Evolutionary conservation across 2,329 filamentous ascomycete species (phyloP).

Genomic region (Fusarium xylarioides): DNA sequence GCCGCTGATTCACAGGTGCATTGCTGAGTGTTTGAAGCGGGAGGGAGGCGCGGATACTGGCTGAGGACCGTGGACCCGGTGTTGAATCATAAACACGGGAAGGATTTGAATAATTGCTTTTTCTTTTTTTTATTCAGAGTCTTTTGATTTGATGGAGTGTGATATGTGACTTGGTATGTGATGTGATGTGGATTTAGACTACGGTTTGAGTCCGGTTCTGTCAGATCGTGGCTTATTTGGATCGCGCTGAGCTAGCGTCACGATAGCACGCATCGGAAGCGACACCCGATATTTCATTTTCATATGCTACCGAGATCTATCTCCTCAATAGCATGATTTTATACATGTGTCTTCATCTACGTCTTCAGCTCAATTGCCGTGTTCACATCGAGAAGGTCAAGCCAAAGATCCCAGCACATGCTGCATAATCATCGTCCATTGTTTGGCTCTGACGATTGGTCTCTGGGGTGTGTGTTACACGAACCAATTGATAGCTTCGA

Average conservation of each 20-base stretch:
- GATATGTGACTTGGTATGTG: neutral
- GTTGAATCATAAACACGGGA: neutral
- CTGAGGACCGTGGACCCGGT: neutral
- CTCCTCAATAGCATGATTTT: neutral
- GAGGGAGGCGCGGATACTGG: neutral
- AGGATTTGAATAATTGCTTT: neutral
- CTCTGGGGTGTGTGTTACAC: neutral
- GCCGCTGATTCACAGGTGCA: neutral
- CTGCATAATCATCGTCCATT: neutral
- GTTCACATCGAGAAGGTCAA: neutral
- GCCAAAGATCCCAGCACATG: constrained; percentile 5
- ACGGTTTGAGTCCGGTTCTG: neutral
- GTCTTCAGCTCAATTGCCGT: neutral
- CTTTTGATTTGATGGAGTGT: neutral
- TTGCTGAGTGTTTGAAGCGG: neutral
- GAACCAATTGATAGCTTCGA: neutral
- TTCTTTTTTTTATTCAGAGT: neutral
- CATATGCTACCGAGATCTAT: neutral
- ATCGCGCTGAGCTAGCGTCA: neutral
- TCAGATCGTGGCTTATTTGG: neutral
- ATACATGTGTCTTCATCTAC: neutral
- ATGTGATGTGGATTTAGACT: neutral
- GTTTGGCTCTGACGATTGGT: neutral
- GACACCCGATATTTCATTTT: neutral
- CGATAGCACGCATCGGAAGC: neutral